A percentile compares a stretch with the other conserved stretches of the same genome.
phyloP scores from a whole-genome alignment of 805 yeast species.

The Ogataea glucozyma region DNA sequence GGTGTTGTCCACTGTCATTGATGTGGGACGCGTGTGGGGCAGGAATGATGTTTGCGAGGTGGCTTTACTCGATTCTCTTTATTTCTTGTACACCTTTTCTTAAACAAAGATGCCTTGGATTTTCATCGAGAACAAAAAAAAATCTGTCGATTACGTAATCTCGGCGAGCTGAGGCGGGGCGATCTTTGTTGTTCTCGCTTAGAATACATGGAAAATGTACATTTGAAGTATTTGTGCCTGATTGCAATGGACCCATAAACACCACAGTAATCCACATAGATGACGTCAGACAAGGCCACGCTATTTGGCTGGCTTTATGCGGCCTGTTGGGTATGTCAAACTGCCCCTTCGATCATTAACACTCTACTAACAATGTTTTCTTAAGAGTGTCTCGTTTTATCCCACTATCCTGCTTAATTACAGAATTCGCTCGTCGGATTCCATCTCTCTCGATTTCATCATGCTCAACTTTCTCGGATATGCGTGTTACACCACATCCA shows the following conservation, averaged over 20 bases:
- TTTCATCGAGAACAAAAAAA: too few relatives aligned
- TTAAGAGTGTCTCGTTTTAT: constrained; percentile 49
- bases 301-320: constrained; percentile 35
- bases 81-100: too few relatives aligned
- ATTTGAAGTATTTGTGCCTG: too few relatives aligned
- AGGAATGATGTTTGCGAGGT: too few relatives aligned
- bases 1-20: constrained; percentile 11
- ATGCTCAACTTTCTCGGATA: constrained; percentile 50
- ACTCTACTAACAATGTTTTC: background rate
- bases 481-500: constrained; percentile 42
- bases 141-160: too few relatives aligned
- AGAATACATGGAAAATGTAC: too few relatives aligned
- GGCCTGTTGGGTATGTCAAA: constrained; percentile 27
- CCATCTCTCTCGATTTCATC: constrained; percentile 50
- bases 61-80: too few relatives aligned
- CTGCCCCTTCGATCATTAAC: background rate
- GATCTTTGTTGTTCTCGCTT: too few relatives aligned
- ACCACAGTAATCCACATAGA: background rate
- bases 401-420: constrained; percentile 48
- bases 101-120: too few relatives aligned
- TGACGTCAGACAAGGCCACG: constrained; percentile 17
- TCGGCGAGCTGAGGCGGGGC: too few relatives aligned
- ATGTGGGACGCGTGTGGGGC: too few relatives aligned
- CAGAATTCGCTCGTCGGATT: constrained; percentile 44
- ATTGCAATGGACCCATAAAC: too few relatives aligned